Conservation (phyloP, 140 eudicot genomes). For the Oenanthe javanica region DNA sequence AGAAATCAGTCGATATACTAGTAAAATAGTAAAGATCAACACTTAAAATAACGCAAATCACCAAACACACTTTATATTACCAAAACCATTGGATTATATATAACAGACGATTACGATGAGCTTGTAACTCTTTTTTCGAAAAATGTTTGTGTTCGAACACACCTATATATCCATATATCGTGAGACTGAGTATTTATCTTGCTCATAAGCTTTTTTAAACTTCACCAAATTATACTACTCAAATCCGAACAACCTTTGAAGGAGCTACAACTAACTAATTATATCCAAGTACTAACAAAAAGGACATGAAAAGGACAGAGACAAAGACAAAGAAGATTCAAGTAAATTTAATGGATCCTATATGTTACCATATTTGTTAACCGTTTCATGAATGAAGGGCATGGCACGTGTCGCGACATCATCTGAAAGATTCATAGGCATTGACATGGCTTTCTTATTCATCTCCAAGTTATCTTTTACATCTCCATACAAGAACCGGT, state of each 20-base stretch:
- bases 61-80: too few relatives aligned
- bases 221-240: too few relatives aligned
- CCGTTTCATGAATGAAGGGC: constrained; percentile 9
- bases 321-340: neutral
- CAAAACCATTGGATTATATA: too few relatives aligned
- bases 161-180: too few relatives aligned
- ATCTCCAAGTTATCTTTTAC: neutral
- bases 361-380: constrained; percentile 16
- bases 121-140: neutral
- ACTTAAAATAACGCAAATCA: neutral
- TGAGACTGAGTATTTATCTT: too few relatives aligned
- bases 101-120: neutral
- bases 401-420: constrained; percentile 8
- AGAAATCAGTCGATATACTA: neutral
- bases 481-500: constrained; percentile 16
- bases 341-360: neutral
- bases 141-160: too few relatives aligned
- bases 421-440: constrained; percentile 10
- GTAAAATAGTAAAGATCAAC: neutral
- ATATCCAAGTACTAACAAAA: neutral
- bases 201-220: neutral
- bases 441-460: constrained; percentile 11
- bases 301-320: neutral
- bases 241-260: neutral
- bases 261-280: neutral